Conservation (phyloP, 2,329 filamentous ascomycete genomes). For the Monilinia fructicola region DNA sequence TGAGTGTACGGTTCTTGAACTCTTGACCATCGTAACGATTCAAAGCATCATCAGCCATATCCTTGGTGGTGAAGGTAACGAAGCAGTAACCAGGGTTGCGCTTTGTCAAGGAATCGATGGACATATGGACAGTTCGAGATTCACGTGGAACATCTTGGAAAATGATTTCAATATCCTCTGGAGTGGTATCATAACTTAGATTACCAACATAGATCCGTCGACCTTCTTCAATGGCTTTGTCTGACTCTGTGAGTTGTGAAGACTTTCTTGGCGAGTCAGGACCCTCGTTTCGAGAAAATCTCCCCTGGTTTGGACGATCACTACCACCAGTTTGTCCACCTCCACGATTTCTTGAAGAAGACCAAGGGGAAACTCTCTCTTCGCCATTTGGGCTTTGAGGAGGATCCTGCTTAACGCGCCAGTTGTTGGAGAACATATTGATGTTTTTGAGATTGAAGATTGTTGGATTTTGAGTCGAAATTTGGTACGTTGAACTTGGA, state of each 20-base stretch:
- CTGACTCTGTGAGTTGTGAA: conserved; percentile 27
- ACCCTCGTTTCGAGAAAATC: conserved; percentile 21
- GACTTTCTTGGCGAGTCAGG: conserved; percentile 26
- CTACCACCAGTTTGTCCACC: conserved; percentile 18
- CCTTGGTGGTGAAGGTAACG: conserved; percentile 60
- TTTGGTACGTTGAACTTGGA: neutral
- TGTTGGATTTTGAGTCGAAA: conserved; percentile 12
- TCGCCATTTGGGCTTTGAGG: conserved; percentile 19
- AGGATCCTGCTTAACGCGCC: conserved; percentile 33
- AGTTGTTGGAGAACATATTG: conserved; percentile 35
- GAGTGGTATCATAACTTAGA: conserved; percentile 53
- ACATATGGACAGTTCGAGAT: conserved; percentile 63
- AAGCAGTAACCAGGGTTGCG: conserved; percentile 76
- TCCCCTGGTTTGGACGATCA: conserved; percentile 19
- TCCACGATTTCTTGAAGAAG: conserved; percentile 12
- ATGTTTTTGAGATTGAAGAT: conserved; percentile 7
- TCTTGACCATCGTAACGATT: conserved; percentile 53
- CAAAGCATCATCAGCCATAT: conserved; percentile 59
- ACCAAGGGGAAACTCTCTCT: conserved; percentile 19
- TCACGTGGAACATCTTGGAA: conserved; percentile 46
- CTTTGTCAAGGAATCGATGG: conserved; percentile 64
- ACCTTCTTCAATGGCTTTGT: conserved; percentile 34
- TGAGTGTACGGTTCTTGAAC: conserved; percentile 59
- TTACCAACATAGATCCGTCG: conserved; percentile 54
- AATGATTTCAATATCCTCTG: conserved; percentile 49